Evolutionary conservation across 371 early-diverging fungal genomes (phyloP).

Genomic region (Mucor circinelloides): DNA sequence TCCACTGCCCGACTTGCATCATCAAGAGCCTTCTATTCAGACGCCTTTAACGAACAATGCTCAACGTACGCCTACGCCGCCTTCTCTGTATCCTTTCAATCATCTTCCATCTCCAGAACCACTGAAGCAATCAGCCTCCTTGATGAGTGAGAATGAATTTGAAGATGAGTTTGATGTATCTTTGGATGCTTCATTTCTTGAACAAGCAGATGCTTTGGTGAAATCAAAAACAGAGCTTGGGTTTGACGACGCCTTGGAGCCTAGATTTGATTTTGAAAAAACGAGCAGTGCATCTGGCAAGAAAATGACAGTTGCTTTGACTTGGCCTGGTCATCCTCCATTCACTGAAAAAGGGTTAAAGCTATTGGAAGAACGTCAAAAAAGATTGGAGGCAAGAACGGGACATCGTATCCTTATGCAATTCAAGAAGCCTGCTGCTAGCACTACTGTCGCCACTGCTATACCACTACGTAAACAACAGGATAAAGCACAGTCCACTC

Average conservation of each 20-base stretch:
- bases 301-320: background rate
- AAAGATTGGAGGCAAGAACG: conserved; percentile 4
- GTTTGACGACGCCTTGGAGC: conserved; percentile 9
- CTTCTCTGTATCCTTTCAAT: background rate
- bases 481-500: background rate
- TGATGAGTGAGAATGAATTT: background rate
- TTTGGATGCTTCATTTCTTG: background rate
- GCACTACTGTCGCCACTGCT: background rate
- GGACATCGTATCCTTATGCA: conserved; percentile 5
- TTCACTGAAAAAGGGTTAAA: conserved; percentile 8
- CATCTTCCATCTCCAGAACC: background rate
- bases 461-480: background rate
- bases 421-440: background rate
- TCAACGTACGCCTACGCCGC: background rate
- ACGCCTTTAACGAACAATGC: background rate
- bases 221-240: background rate
- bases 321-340: background rate
- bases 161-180: conserved; percentile 3
- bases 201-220: background rate
- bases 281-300: no score
- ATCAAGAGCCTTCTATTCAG: background rate
- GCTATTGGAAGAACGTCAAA: conserved; percentile 13
- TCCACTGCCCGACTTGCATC: background rate
- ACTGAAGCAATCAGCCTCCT: no score
- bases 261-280: conserved; percentile 18